phyloP scores from a whole-genome alignment of 2,329 filamentous ascomycete genomes.

The Trichoderma sp. region DNA sequence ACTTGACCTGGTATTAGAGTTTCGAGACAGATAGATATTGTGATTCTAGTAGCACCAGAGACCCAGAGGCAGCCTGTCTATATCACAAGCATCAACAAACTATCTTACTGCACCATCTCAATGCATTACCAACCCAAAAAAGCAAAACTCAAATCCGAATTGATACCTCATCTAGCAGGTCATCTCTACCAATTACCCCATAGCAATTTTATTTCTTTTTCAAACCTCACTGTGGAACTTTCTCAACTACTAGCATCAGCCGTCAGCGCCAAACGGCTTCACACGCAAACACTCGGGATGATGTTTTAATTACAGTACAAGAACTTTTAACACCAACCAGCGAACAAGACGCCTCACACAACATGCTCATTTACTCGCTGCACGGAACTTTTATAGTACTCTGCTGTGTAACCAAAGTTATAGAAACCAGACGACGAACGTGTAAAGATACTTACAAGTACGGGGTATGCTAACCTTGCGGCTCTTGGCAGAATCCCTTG shows the following conservation, averaged over 20 bases:
- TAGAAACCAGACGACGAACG: neutral
- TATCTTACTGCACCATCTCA: too few species aligned
- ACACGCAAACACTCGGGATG: neutral
- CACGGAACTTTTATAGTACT: neutral
- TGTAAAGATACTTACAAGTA: neutral
- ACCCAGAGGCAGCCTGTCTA: too few species aligned
- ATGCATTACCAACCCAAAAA: neutral
- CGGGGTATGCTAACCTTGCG: neutral
- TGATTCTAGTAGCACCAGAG: too few species aligned
- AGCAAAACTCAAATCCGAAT: neutral
- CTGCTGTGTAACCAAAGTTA: neutral
- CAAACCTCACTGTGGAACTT: neutral
- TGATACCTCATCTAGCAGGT: neutral
- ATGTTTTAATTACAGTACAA: neutral
- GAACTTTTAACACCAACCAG: conserved; percentile 3
- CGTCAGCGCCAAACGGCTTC: neutral
- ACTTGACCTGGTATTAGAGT: neutral
- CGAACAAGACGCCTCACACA: neutral
- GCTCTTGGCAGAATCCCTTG: neutral
- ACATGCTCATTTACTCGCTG: neutral
- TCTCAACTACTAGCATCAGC: neutral
- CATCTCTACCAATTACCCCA: neutral
- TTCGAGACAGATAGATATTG: neutral
- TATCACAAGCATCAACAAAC: neutral
- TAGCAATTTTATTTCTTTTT: neutral